Base-by-base conservation (phyloP, 495 filamentous ascomycete species). In the Penicillium canescens region DNA sequence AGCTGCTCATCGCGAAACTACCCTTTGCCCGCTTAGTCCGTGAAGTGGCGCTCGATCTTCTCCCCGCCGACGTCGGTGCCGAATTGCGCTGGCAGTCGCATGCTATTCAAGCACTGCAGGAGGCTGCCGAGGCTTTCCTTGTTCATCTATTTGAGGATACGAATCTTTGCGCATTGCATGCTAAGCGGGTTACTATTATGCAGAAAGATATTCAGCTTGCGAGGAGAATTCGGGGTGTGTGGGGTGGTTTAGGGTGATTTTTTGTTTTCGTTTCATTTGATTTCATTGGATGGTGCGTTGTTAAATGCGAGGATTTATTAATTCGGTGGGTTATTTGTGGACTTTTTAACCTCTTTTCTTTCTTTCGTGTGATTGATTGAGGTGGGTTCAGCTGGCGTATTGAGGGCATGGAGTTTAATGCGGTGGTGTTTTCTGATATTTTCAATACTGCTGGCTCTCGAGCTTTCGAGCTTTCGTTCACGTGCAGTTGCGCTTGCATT, bases 141-240 rank as follows among this genome's bases (percentile, higher is more conserved):
- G 89, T 97, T 13, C 91, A 96, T 72, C 70, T 98, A 0, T 98
- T 98, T 70, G 92, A 96, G 68, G 93, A 98, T 67, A 89, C 91
- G 18, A 96, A 97, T 73, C 80, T 98, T 24, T 94, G 93, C 72
- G 93, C 93, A 14, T 88, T 98, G 26, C 93, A 98, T 67, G 93
- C 93, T 38, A 97, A 96, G 76, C 80, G 93, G 26, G 92, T 98
- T 6, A 98, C 93, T 2, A 96, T 98, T 59, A 96, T 96, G 92
- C 91, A 96, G 66, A 95, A 94, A 70, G 92, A 96, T 70, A 92
- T 96, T 40, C 92, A 96, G 67, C 78, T 96, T 43, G 92, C 92
- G 34, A 78, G 92, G 58, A 76, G 92, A 61, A 95, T 96, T 76
- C 80, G 92, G 24, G 85, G 85, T 1, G 82, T 77, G 23, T 87